These are phyloP conservation scores for Ceratocystis ficicola DNA, from an alignment of 2,329 filamentous ascomycete genomes.

Conservation along the genomic window DNA sequence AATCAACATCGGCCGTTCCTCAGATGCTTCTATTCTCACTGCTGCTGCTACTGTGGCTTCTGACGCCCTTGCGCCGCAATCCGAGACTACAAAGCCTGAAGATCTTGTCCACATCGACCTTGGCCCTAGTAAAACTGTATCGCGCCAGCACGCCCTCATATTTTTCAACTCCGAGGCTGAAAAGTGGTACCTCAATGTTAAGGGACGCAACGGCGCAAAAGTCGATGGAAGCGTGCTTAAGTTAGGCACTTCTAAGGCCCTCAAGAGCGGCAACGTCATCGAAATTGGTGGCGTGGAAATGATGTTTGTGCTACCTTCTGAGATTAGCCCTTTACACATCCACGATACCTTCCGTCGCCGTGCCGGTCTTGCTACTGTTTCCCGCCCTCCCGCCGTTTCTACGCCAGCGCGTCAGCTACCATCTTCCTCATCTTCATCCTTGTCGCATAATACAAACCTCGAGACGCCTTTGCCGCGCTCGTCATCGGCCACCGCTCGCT, in stretches of 20 bases:
- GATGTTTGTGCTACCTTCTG: conserved; percentile 91
- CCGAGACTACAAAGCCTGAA: conserved; percentile 28
- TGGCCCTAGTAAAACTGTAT: conserved; percentile 70
- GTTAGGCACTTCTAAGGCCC: conserved; percentile 49
- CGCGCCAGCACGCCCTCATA: conserved; percentile 63
- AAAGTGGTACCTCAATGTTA: conserved; percentile 74
- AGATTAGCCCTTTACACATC: conserved; percentile 53
- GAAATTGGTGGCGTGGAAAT: conserved; percentile 91
- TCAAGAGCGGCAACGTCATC: conserved; percentile 80
- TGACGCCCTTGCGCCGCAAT: background rate
- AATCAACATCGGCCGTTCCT: conserved; percentile 58
- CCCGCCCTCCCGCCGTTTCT: conserved; percentile 22
- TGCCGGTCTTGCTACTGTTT: conserved; percentile 35
- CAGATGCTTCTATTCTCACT: conserved; percentile 29
- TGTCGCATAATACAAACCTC: conserved; percentile 19
- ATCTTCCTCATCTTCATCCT: conserved; percentile 19
- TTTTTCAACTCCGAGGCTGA: conserved; percentile 56
- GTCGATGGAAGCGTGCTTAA: conserved; percentile 62
- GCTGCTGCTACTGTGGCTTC: conserved; percentile 27
- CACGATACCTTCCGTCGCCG: conserved; percentile 58
- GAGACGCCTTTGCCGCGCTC: conserved; percentile 20
- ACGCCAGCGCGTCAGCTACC: conserved; percentile 12
- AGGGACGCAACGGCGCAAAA: conserved; percentile 82
- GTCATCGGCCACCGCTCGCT: conserved; percentile 17
- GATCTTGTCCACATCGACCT: conserved; percentile 72